Evolutionary conservation across 352 stramenopile species (phyloP).

Genomic region (Phytophthora europaea): DNA sequence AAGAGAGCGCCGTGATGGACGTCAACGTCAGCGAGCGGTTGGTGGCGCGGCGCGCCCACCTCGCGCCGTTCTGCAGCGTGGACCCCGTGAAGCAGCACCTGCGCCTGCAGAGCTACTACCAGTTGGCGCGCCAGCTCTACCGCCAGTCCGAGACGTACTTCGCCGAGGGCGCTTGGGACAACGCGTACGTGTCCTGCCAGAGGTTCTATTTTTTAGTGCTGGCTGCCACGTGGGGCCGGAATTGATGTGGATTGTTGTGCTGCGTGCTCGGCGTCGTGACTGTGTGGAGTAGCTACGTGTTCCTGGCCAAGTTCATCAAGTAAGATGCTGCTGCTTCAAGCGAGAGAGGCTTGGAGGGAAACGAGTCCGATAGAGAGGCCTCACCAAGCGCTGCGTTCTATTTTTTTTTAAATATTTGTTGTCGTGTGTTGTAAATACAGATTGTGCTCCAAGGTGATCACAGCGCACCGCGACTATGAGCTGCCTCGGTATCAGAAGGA

Average conservation of each 20-base stretch:
- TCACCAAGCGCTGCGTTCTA: constrained; percentile 29
- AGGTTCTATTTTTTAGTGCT: constrained; percentile 43
- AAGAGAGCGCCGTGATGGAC: constrained; percentile 39
- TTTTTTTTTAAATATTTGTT: constrained; percentile 27
- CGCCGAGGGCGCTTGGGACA: constrained; percentile 67
- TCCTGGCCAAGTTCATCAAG: constrained; percentile 87
- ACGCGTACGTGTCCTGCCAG: constrained; percentile 60
- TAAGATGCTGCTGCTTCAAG: constrained; percentile 35
- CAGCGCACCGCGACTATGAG: constrained; percentile 71
- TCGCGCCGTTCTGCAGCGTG: constrained; percentile 70
- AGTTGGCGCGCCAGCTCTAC: constrained; percentile 79
- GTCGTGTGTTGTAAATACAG: constrained; percentile 31
- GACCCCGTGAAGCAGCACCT: constrained; percentile 76
- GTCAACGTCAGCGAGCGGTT: constrained; percentile 70
- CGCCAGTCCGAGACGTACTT: constrained; percentile 80
- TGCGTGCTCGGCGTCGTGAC: neutral
- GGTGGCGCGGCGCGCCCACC: constrained; percentile 58
- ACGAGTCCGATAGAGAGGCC: constrained; percentile 11
- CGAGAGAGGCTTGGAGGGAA: constrained; percentile 1
- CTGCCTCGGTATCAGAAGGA: constrained; percentile 65
- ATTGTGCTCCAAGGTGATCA: constrained; percentile 78
- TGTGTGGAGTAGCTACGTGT: constrained; percentile 69
- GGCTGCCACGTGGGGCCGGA: neutral
- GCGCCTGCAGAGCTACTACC: constrained; percentile 74
- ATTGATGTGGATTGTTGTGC: constrained; percentile 6